These are phyloP conservation scores for Xylariaceae sp. DNA, from an alignment of 2,329 filamentous ascomycete species.

Conservation along the genomic window DNA sequence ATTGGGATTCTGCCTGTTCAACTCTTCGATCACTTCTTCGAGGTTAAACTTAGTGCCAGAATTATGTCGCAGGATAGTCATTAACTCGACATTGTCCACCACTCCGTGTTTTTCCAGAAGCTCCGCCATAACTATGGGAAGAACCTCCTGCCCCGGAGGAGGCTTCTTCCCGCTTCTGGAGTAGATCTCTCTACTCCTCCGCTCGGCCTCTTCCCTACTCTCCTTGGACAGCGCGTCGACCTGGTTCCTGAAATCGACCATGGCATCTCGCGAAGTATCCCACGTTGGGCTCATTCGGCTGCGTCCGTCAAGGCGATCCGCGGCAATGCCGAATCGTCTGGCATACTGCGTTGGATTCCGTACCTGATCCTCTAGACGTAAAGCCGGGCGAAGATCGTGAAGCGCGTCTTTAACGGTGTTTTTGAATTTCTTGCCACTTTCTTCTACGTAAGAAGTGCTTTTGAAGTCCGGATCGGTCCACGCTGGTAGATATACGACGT, in stretches of 20 bases:
- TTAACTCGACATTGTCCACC: slow-evolving; percentile 11
- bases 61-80: background rate
- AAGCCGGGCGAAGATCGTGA: slow-evolving; percentile 18
- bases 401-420: slow-evolving; percentile 6
- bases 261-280: slow-evolving; percentile 19
- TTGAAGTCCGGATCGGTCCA: slow-evolving; percentile 23
- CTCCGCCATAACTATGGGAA: slow-evolving; percentile 15
- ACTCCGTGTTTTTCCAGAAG: slow-evolving; percentile 5
- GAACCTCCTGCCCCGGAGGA: slow-evolving; percentile 9
- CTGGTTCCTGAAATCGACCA: slow-evolving; percentile 18
- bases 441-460: background rate
- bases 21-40: slow-evolving; percentile 12
- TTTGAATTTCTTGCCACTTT: background rate
- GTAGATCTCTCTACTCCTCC: slow-evolving; percentile 2
- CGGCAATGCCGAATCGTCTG: slow-evolving; percentile 25
- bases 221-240: slow-evolving; percentile 14
- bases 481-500: slow-evolving; percentile 22
- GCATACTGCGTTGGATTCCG: slow-evolving; percentile 23
- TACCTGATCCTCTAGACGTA: slow-evolving; percentile 18
- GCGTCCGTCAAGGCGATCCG: slow-evolving; percentile 21
- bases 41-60: slow-evolving; percentile 6
- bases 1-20: background rate
- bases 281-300: slow-evolving; percentile 27
- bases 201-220: slow-evolving; percentile 1
- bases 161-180: background rate